These are phyloP conservation scores for Cucumis melo DNA, from an alignment of 306 rosid genomes.

Conservation along the genomic window DNA sequence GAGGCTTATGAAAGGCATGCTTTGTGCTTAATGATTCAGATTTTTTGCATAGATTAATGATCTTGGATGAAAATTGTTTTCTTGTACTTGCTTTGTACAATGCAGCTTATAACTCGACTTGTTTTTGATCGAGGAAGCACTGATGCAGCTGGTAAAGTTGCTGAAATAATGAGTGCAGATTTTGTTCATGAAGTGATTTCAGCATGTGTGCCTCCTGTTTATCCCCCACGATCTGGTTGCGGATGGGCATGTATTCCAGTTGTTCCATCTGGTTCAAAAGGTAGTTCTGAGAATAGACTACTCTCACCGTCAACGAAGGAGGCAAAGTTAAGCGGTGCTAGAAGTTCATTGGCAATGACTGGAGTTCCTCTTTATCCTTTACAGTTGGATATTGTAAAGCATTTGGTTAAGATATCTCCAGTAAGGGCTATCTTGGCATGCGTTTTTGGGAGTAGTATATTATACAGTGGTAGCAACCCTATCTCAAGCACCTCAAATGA, in stretches of 20 bases:
- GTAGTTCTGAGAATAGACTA: conserved; percentile 64
- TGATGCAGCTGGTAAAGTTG: conserved; percentile 91
- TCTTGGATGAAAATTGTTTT: conserved; percentile 6
- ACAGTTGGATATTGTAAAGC: conserved; percentile 84
- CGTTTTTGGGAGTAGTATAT: conserved; percentile 87
- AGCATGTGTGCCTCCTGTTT: conserved; percentile 95
- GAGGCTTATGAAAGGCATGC: not conserved
- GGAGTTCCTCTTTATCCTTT: conserved; percentile 84
- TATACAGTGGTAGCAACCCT: conserved; percentile 60
- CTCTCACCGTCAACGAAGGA: conserved; percentile 75
- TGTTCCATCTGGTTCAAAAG: conserved; percentile 54
- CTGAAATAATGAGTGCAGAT: conserved; percentile 93
- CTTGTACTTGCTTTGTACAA: conserved; percentile 13
- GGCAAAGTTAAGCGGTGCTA: conserved; percentile 64
- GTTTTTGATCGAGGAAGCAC: conserved; percentile 96
- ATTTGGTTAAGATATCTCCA: conserved; percentile 89
- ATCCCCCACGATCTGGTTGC: conserved; percentile 84
- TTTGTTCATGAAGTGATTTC: conserved; percentile 96
- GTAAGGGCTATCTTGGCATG: conserved; percentile 95
- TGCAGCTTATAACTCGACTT: conserved; percentile 88
- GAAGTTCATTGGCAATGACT: conserved; percentile 57
- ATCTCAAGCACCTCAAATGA: conserved; percentile 68
- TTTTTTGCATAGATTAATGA: not conserved
- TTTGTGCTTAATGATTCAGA: not conserved
- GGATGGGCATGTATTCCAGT: conserved; percentile 98